Base-by-base conservation (phyloP, 2,329 filamentous ascomycete genomes). In the Ceratocystis eucalypticola region DNA sequence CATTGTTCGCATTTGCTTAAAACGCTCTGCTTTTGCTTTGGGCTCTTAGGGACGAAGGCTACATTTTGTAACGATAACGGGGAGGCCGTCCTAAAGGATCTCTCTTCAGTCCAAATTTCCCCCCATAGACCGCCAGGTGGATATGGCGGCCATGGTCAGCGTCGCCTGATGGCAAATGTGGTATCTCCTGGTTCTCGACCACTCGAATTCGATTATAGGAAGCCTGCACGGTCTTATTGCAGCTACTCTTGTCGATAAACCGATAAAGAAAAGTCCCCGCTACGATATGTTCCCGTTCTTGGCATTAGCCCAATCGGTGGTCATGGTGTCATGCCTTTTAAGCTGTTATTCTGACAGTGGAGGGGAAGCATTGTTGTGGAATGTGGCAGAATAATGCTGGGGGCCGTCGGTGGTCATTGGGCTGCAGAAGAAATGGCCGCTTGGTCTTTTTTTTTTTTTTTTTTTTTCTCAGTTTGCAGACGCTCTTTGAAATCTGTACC, bases 131-230 rank as follows among this genome's bases (percentile, higher is more conserved):
- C 89, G 93, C 72, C 75, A 77, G 5, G 78, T 93, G 12, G 89
- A 93, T 71, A 79, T 93, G 48, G 83, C 84, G 12, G 81, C 86
- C 72, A 75, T 93, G 68, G 75, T 3, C 80, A 4, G 80, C 85
- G 17, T 88, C 84, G 5, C 76, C 80, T 1, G 82, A 83, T 64
- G 88, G 88, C 0, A 80, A 87, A 64, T 25, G 82, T 87, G 4
- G 15, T 20, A 59, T 88, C 88, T 1, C 80, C 88, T 46, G 87
- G 86, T 0, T 41, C 77, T 93, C 0, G 89, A 93, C 71, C 81
- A 88, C 61, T 78, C 80, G 10, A 41, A 84, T 91, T 15, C 80
- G 84, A 17, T 77, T 89, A 1, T 89, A 87, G 86, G 78, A 86
- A 71, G 73, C 85, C 20, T 80, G 78, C n/a, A 75, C 75, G 5